Percentiles rank a stretch among this genome's conserved stretches.
phyloP scores from a whole-genome alignment of 2,329 filamentous ascomycete genomes.

The Ceratocystis papillata region DNA sequence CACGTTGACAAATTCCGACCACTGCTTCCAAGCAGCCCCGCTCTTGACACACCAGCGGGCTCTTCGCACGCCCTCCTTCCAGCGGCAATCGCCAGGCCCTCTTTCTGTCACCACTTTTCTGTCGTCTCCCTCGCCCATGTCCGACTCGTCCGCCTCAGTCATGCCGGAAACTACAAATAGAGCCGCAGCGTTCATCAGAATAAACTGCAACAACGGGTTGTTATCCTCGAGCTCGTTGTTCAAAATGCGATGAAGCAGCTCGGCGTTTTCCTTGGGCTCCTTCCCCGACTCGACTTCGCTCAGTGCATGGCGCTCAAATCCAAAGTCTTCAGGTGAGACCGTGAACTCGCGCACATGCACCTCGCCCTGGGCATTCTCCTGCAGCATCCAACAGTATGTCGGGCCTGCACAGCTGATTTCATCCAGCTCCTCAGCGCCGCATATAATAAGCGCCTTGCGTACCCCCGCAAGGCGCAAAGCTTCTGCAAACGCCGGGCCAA shows the following conservation, averaged over 20 bases:
- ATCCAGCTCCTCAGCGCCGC: slow-evolving; percentile 87
- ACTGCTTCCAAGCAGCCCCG: slow-evolving; percentile 73
- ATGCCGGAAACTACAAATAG: slow-evolving; percentile 76
- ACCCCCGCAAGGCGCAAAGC: slow-evolving; percentile 66
- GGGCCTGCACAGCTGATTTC: slow-evolving; percentile 85
- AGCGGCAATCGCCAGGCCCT: slow-evolving; percentile 75
- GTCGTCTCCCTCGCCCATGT: slow-evolving; percentile 71
- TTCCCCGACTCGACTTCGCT: slow-evolving; percentile 72
- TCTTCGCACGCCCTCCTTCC: slow-evolving; percentile 87
- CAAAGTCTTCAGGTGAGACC: slow-evolving; percentile 76
- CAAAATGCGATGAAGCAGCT: slow-evolving; percentile 68
- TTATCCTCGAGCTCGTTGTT: slow-evolving; percentile 60
- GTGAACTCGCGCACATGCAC: slow-evolving; percentile 63
- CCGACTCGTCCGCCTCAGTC: slow-evolving; percentile 70
- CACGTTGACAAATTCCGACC: slow-evolving; percentile 71
- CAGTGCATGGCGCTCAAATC: slow-evolving; percentile 62
- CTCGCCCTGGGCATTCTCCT: slow-evolving; percentile 32
- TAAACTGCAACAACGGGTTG: slow-evolving; percentile 83
- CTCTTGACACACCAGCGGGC: slow-evolving; percentile 82
- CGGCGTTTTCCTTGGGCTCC: slow-evolving; percentile 75
- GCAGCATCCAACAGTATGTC: slow-evolving; percentile 78
- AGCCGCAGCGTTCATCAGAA: slow-evolving; percentile 85
- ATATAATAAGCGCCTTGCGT: slow-evolving; percentile 79
- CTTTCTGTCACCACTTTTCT: slow-evolving; percentile 69
- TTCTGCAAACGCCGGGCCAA: slow-evolving; percentile 82